A percentile compares a stretch with the other conserved stretches of the same genome.
phyloP scores from a whole-genome alignment of 768 basidiomycete genomes.

The Harrya chromipes region DNA sequence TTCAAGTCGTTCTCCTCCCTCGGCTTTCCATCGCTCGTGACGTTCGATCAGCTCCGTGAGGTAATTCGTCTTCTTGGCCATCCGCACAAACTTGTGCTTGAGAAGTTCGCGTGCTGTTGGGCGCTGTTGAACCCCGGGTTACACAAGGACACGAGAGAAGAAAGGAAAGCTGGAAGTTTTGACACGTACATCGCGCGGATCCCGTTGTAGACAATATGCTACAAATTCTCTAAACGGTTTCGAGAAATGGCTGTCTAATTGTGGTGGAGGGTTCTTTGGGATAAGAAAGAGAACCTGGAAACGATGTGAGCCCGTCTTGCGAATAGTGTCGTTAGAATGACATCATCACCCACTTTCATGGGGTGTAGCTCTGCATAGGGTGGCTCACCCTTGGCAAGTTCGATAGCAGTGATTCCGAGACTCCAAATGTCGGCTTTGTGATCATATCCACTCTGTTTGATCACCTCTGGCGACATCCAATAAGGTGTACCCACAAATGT shows the following conservation, averaged over 20 bases:
- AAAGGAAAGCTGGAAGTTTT: not conserved
- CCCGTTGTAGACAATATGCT: slow-evolving; percentile 86
- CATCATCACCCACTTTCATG: slow-evolving; percentile 75
- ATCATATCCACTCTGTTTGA: slow-evolving; percentile 99
- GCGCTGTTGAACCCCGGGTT: slow-evolving; percentile 49
- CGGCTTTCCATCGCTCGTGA: slow-evolving; percentile 89
- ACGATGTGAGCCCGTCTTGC: not conserved
- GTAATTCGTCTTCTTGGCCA: slow-evolving; percentile 93
- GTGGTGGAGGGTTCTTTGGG: slow-evolving; percentile 94
- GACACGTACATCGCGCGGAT: slow-evolving; percentile 79
- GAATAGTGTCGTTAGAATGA: not conserved
- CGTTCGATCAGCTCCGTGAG: slow-evolving; percentile 95
- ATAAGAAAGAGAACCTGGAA: slow-evolving; percentile 92
- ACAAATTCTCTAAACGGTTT: slow-evolving; percentile 95
- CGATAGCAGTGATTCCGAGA: slow-evolving; percentile 95
- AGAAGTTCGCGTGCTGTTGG: slow-evolving; percentile 93
- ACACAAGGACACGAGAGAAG: slow-evolving; percentile 6
- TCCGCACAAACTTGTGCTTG: slow-evolving; percentile 93
- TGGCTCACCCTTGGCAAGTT: slow-evolving; percentile 95
- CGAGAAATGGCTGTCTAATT: slow-evolving; percentile 86
- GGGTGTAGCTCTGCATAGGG: slow-evolving; percentile 98
- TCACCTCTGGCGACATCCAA: slow-evolving; percentile 99
- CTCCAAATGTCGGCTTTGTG: slow-evolving; percentile 99
- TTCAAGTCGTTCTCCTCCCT: slow-evolving; percentile 74
- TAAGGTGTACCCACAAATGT: slow-evolving; percentile 98